Evolutionary conservation across 208 protist species (phyloP).

Genomic region (Leishmania tarentolae): DNA sequence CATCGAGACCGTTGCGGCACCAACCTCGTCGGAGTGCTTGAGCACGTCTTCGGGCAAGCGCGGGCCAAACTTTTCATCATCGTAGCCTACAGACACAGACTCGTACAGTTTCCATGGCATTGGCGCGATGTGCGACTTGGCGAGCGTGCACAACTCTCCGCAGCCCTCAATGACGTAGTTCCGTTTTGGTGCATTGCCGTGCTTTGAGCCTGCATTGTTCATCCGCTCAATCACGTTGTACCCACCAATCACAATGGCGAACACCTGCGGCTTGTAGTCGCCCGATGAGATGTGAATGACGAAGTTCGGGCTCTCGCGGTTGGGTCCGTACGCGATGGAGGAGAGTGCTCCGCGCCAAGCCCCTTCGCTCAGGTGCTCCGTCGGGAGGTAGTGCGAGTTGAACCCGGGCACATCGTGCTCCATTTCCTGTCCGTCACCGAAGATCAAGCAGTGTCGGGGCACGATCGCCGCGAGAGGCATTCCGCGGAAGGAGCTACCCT

Average conservation of each 20-base stretch:
- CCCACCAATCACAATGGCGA: slow-evolving; percentile 83
- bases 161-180: slow-evolving; percentile 77
- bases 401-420: slow-evolving; percentile 77
- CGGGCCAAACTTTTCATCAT: slow-evolving; percentile 82
- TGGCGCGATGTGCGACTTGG: slow-evolving; percentile 78
- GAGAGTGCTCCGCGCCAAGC: slow-evolving; percentile 83
- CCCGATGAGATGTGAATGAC: slow-evolving; percentile 82
- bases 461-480: slow-evolving; percentile 77
- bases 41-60: slow-evolving; percentile 34
- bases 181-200: slow-evolving; percentile 83
- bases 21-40: slow-evolving; percentile 36
- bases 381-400: slow-evolving; percentile 73
- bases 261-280: slow-evolving; percentile 84
- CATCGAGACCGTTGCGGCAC: slow-evolving; percentile 2
- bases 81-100: slow-evolving; percentile 72
- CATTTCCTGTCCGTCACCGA: slow-evolving; percentile 86
- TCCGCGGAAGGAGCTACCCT: slow-evolving; percentile 78
- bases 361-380: slow-evolving; percentile 67
- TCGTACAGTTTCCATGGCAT: slow-evolving; percentile 90
- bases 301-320: slow-evolving; percentile 89
- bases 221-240: slow-evolving; percentile 91
- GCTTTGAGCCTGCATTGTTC: slow-evolving; percentile 72
- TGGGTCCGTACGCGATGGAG: slow-evolving; percentile 72
- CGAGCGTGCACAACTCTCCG: slow-evolving; percentile 88
- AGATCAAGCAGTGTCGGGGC: slow-evolving; percentile 78